A percentile compares a stretch with the other conserved stretches of the same genome.
Conservation (phyloP, 148 eudicot genomes). For the Chenopodium suecicum region DNA sequence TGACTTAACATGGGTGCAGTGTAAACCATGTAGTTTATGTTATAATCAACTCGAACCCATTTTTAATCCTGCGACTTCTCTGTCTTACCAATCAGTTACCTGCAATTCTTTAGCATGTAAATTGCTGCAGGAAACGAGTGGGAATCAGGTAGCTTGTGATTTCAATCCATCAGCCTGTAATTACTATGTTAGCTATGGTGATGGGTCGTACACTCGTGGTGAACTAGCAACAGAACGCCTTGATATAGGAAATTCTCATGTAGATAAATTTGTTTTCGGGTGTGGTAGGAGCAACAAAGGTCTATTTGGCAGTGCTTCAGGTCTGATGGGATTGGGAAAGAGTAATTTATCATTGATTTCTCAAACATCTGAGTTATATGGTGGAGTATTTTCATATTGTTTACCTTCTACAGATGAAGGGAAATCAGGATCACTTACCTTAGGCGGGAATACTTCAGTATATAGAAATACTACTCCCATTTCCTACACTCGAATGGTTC, state of each 20-base stretch:
- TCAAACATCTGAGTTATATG: conserved; percentile 49
- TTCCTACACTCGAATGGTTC: conserved; percentile 54
- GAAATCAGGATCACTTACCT: conserved; percentile 54
- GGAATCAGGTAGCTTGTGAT: conserved; percentile 25
- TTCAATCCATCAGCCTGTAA: conserved; percentile 37
- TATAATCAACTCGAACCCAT: conserved; percentile 68
- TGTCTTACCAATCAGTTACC: conserved; percentile 40
- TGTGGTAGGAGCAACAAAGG: conserved; percentile 73
- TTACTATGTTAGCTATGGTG: conserved; percentile 68
- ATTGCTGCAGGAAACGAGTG: conserved; percentile 40
- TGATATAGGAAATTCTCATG: conserved; percentile 35
- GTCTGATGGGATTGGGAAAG: conserved; percentile 74
- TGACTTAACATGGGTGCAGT: conserved; percentile 86
- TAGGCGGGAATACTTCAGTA: conserved; percentile 43
- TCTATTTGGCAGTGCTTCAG: conserved; percentile 69
- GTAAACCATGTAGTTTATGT: conserved; percentile 72
- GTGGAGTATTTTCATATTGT: conserved; percentile 71
- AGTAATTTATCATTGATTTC: conserved; percentile 56
- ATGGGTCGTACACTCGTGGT: conserved; percentile 68
- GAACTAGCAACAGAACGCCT: conserved; percentile 49
- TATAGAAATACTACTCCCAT: conserved; percentile 59
- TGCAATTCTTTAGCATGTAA: conserved; percentile 56
- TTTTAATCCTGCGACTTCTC: conserved; percentile 52
- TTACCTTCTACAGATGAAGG: conserved; percentile 51
- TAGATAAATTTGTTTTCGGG: conserved; percentile 59